phyloP scores from a whole-genome alignment of 2,329 filamentous ascomycete species.

The Monilinia fructicola region DNA sequence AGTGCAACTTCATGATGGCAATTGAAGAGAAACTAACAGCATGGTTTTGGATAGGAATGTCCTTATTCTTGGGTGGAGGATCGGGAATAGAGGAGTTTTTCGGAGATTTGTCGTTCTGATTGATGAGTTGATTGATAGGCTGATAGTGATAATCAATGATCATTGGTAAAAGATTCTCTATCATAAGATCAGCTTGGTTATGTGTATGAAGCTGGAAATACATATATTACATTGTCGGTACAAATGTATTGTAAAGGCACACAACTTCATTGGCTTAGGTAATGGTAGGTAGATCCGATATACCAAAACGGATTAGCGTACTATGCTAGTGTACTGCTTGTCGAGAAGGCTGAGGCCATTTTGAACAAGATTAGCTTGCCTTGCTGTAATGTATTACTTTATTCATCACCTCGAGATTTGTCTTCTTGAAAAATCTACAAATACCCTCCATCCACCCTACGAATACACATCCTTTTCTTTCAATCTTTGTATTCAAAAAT shows the following conservation, averaged over 20 bases:
- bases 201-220: background rate
- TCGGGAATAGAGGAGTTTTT: background rate
- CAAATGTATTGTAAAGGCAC: too few species aligned
- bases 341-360: slow-evolving; percentile 24
- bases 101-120: background rate
- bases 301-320: slow-evolving; percentile 7
- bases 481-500: slow-evolving; percentile 29
- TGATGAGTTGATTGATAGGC: background rate
- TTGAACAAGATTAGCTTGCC: slow-evolving; percentile 22
- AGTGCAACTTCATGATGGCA: background rate
- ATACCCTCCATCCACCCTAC: slow-evolving; percentile 2
- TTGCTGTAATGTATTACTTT: slow-evolving; percentile 7
- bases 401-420: slow-evolving; percentile 11
- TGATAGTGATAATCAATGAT: too few species aligned
- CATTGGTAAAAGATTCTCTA: too few species aligned
- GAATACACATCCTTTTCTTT: slow-evolving; percentile 19
- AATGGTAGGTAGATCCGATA: background rate
- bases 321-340: slow-evolving; percentile 1
- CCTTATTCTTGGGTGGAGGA: background rate
- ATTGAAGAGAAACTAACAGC: background rate
- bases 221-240: too few species aligned
- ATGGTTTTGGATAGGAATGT: background rate
- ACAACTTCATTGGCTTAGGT: slow-evolving; percentile 12
- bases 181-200: too few species aligned
- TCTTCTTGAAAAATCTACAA: slow-evolving; percentile 7